phyloP scores from a whole-genome alignment of 176 grass and related monocot genomes.

The Triticum urartu region DNA sequence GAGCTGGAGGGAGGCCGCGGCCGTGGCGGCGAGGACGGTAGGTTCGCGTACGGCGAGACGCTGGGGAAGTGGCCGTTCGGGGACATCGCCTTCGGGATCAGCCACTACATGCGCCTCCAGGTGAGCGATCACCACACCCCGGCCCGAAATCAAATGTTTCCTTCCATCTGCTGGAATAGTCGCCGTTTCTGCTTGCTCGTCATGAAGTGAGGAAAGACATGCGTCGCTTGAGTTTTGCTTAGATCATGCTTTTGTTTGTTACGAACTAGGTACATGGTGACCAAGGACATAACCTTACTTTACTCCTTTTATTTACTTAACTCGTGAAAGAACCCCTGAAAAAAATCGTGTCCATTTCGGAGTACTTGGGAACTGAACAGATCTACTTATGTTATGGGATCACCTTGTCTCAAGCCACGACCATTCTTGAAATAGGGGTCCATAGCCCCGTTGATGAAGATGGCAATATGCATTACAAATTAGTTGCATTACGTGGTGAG shows the following conservation, averaged over 20 bases:
- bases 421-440: no score
- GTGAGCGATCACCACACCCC: background rate
- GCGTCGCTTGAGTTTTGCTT: background rate
- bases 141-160: background rate
- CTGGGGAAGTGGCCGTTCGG: slow-evolving; percentile 66
- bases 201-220: no score
- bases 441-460: no score
- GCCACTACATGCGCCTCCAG: slow-evolving; percentile 59
- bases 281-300: background rate
- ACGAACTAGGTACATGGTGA: no score
- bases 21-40: slow-evolving; percentile 42
- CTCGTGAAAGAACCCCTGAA: background rate
- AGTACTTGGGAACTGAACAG: no score
- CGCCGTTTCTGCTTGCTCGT: background rate
- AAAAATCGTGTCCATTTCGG: background rate
- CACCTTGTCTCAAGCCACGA: no score
- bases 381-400: background rate
- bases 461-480: no score
- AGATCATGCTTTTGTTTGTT: background rate
- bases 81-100: slow-evolving; percentile 82
- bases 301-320: no score
- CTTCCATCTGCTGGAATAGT: background rate
- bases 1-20: slow-evolving; percentile 41
- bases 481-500: no score
- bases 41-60: slow-evolving; percentile 61